Conservation (phyloP, 148 eudicot species). For the Fagopyrum esculentum region DNA sequence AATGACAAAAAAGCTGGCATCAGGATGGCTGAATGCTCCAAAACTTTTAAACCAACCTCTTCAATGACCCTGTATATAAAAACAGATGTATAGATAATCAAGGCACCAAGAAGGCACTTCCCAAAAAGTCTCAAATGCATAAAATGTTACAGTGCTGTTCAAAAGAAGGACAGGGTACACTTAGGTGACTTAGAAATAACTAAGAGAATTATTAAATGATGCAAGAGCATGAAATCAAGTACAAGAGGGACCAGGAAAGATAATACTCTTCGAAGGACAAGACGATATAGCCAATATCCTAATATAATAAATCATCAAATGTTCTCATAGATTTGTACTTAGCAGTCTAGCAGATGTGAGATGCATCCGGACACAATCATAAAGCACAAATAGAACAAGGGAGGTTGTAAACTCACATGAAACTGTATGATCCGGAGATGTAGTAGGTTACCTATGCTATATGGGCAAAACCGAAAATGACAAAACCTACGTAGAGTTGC, state of each 20-base stretch:
- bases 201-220: background rate
- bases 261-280: background rate
- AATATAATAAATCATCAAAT: background rate
- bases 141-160: background rate
- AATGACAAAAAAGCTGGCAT: constrained; percentile 50
- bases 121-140: background rate
- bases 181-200: background rate
- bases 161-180: background rate
- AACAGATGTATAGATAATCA: background rate
- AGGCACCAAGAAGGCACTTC: background rate
- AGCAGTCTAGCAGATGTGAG: background rate
- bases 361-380: background rate
- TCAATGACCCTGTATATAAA: constrained; percentile 50
- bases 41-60: constrained; percentile 49
- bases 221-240: background rate
- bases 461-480: background rate
- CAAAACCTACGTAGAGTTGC: background rate
- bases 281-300: background rate
- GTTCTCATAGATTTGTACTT: background rate
- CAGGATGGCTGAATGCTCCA: constrained; percentile 52
- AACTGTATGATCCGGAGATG: background rate
- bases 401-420: background rate
- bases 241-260: background rate
- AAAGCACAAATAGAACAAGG: background rate
- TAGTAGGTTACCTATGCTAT: background rate